Conservation (phyloP, 176 grass and related monocot species). For the Cenchrus americanus region DNA sequence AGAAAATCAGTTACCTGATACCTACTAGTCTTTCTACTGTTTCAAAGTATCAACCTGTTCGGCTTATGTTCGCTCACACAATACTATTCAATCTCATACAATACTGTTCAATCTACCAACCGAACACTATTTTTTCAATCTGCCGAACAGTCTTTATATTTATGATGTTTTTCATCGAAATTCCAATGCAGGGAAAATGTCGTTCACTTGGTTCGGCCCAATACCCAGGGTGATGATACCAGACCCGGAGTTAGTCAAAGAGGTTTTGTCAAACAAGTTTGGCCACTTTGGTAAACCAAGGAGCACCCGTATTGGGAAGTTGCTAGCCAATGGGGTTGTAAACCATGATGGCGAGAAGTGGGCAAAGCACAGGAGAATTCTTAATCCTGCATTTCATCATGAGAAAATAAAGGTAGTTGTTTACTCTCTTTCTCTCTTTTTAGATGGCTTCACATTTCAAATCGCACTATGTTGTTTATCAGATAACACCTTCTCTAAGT, state of each 20-base stretch:
- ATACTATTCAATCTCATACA: too few species aligned
- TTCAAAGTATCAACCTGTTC: background rate
- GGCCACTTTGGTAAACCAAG: constrained; percentile 49
- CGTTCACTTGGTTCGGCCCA: constrained; percentile 71
- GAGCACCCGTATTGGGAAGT: background rate
- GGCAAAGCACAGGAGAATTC: constrained; percentile 75
- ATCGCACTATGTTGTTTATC: background rate
- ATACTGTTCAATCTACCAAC: too few species aligned
- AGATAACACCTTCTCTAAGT: background rate
- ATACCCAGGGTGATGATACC: constrained; percentile 53
- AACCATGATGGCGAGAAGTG: constrained; percentile 69
- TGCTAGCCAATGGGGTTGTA: constrained; percentile 47
- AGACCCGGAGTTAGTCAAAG: constrained; percentile 60
- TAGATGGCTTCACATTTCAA: background rate
- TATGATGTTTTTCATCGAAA: background rate
- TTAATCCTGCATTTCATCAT: constrained; percentile 78
- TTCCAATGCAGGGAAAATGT: constrained; percentile 50
- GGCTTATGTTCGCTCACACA: too few species aligned
- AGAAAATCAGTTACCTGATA: constrained; percentile 27
- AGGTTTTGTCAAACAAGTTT: constrained; percentile 65
- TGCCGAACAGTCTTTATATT: background rate
- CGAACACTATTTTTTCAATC: too few species aligned
- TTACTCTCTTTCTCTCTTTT: background rate
- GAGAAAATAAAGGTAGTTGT: constrained; percentile 74
- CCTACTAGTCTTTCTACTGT: constrained; percentile 12